Conservation (phyloP, 1,139 yeast species). For the Saccharomycopsis phalli region DNA sequence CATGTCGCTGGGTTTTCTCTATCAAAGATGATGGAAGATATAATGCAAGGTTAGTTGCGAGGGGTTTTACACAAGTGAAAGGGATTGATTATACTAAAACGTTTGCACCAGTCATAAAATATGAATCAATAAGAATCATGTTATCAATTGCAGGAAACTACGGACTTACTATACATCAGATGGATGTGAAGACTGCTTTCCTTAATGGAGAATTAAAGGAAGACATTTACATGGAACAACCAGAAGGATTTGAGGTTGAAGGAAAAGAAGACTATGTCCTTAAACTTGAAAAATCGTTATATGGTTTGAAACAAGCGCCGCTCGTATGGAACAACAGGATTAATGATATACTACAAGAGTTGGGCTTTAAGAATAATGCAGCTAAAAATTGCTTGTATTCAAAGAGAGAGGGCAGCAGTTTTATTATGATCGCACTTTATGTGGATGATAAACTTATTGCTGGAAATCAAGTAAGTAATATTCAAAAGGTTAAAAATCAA, state of each 20-base stretch:
- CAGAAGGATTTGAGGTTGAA: too few relatives aligned
- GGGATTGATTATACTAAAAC: conserved; percentile 25
- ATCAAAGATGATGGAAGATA: conserved; percentile 17
- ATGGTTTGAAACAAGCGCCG: conserved; percentile 25
- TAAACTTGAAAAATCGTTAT: conserved; percentile 22
- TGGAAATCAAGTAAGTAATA: too few relatives aligned
- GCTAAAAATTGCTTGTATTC: conserved; percentile 2
- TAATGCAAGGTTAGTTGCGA: conserved; percentile 24
- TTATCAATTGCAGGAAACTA: conserved; percentile 20
- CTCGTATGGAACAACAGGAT: conserved; percentile 21
- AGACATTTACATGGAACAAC: too few relatives aligned
- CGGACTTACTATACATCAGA: conserved; percentile 21
- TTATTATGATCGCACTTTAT: too few relatives aligned
- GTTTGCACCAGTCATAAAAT: conserved; percentile 25
- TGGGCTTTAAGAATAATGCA: conserved; percentile 15
- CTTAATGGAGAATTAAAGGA: too few relatives aligned
- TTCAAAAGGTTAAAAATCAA: too few relatives aligned
- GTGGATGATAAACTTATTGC: too few relatives aligned
- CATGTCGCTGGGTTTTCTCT: conserved; percentile 22
- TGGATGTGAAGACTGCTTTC: conserved; percentile 25
- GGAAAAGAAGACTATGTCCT: too few relatives aligned
- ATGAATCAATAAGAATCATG: conserved; percentile 21
- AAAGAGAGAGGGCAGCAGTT: too few relatives aligned
- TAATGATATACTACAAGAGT: conserved; percentile 6
- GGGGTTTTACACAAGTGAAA: conserved; percentile 22